Base-by-base conservation (phyloP, 176 grass and related monocot species). In the Musa beccarii region DNA sequence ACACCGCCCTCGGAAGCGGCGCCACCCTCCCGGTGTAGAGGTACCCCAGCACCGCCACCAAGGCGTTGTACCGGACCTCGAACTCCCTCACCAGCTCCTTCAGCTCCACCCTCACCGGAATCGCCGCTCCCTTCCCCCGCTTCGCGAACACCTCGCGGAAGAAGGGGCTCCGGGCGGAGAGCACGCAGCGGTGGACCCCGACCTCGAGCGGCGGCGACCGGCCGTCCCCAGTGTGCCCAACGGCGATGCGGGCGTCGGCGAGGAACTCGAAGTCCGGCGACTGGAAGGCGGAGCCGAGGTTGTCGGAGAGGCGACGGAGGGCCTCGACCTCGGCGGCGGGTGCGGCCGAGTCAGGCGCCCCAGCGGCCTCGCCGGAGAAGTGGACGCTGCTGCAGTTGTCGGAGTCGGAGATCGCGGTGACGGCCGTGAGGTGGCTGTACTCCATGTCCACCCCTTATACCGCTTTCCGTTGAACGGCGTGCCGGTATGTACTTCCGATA, bases 301-400 rank as follows among this genome's bases (percentile, higher is more conserved):
- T 93, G 59, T 99, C 88, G 52, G 95, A 99, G 78, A 99, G 95
- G 81, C 88, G 88, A 72, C 88, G 80, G 20, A 99, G 90, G 69
- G 91, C 95, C 83, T 92, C 85, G 21, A 94, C 66, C 53, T 94
- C 95, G 3, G 83, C 84, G 65, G 86, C 85, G 0, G 78, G 54
- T 1, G 51, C 67, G 0, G 67, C 24, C 21, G 54, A 52, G 52
- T 7, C 76, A 8, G 21, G 71, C 17, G 50, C 76, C 0, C 56
- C 83, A 24, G 74, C 81, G 51, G 84, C 49, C 11, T 59, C 26
- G 28, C 68, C 52, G 49, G 51, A 8, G 34, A 73, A 72, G 78
- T 69, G 59, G 69, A 80, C 78, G 54, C 78, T 63, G 78, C 78
- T 72, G 69, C 49, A 74, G 82, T 83, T 87, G 77, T 93, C 87